These are phyloP conservation scores for Bryoglossum gracile DNA, from an alignment of 495 filamentous ascomycete genomes.

Conservation along the genomic window DNA sequence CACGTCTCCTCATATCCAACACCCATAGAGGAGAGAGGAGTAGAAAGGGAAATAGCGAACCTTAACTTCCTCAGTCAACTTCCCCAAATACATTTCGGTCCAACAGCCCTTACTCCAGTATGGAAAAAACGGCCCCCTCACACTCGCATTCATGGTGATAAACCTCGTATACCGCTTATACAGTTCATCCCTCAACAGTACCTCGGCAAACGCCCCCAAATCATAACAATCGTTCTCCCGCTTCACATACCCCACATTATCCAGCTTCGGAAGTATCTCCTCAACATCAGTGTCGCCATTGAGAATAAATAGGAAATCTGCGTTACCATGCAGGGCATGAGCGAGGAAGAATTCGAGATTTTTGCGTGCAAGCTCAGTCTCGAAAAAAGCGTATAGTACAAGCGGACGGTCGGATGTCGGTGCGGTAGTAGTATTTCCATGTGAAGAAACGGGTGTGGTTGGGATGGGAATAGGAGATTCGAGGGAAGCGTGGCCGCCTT, in stretches of 20 bases:
- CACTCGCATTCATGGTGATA: slow-evolving; percentile 26
- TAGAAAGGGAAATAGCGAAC: background rate
- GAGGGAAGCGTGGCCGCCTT: too few relatives aligned
- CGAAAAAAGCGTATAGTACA: slow-evolving; percentile 27
- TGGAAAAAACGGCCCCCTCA: slow-evolving; percentile 31
- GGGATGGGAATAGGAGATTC: too few relatives aligned
- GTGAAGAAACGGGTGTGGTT: too few relatives aligned
- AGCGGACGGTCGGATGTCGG: slow-evolving; percentile 2
- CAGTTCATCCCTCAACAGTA: slow-evolving; percentile 20
- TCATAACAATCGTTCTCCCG: slow-evolving; percentile 26
- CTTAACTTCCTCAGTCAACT: slow-evolving; percentile 28
- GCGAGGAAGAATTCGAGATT: slow-evolving; percentile 31
- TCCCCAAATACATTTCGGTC: slow-evolving; percentile 26
- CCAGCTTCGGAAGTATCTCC: background rate
- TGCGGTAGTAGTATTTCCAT: too few relatives aligned
- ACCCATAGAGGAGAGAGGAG: too few relatives aligned
- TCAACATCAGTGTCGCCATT: slow-evolving; percentile 25
- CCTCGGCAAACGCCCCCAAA: slow-evolving; percentile 25
- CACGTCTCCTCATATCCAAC: too few relatives aligned
- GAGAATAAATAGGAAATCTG: slow-evolving; percentile 35
- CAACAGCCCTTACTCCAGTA: slow-evolving; percentile 27
- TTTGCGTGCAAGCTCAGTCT: slow-evolving; percentile 21
- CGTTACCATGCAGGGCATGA: slow-evolving; percentile 26
- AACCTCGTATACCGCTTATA: slow-evolving; percentile 26
- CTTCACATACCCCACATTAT: slow-evolving; percentile 26